Conservation (phyloP, 345 rosid species). For the Noccaea bulbosa region DNA sequence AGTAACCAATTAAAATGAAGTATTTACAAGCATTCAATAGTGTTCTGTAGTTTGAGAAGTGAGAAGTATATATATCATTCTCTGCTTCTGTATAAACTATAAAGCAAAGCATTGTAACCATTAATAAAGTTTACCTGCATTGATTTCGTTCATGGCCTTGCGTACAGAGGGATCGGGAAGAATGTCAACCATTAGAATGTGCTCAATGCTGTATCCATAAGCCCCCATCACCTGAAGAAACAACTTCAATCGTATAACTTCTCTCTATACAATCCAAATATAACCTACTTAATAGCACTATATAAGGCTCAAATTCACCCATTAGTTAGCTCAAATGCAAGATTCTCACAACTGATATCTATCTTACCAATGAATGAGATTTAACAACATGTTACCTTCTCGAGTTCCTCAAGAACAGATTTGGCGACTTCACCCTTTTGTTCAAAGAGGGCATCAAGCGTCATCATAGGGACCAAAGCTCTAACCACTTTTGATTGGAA, state of each 20-base stretch:
- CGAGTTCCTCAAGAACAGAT: conserved; percentile 93
- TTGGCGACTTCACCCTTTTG: conserved; percentile 98
- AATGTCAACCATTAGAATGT: conserved; percentile 95
- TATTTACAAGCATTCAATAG: not conserved
- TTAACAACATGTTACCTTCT: conserved; percentile 57
- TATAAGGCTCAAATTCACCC: not conserved
- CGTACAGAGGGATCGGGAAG: conserved; percentile 90
- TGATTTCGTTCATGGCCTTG: conserved; percentile 97
- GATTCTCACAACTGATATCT: not conserved
- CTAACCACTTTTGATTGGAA: conserved; percentile 68
- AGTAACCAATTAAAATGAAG: not conserved
- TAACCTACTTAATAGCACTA: not conserved
- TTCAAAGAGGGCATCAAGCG: conserved; percentile 86
- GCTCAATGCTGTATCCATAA: conserved; percentile 96
- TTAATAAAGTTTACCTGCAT: conserved; percentile 66
- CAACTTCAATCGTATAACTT: conserved; percentile 20
- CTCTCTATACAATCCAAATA: not conserved
- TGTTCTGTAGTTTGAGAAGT: not conserved
- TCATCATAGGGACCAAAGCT: conserved; percentile 90
- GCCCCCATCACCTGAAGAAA: conserved; percentile 82
- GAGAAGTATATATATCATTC: not conserved
- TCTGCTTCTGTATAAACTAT: not conserved
- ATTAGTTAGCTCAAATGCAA: conserved; percentile 2
- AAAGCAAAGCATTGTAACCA: not conserved
- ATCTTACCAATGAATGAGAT: not conserved